Evolutionary conservation across 192 early-diverging fungal species (phyloP), one percentile per base, ranked within the genome.

Genomic region (Helicostylum pulchrum): DNA sequence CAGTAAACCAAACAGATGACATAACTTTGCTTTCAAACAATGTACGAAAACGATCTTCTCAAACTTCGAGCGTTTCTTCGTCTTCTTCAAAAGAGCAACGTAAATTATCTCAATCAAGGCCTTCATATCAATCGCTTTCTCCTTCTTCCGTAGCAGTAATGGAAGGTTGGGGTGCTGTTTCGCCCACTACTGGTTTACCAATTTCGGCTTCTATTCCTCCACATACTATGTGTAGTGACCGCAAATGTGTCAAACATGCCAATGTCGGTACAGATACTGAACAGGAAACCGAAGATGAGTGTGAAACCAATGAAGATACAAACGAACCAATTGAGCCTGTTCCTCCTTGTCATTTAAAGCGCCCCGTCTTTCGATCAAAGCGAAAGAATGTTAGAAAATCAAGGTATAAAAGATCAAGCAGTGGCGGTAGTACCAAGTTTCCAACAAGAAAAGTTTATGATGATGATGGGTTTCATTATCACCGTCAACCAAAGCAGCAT

Each of bases 131-230:
- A 44, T 17, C 46, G 2, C 44, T 47, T 14, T 61, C 56, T 17
- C 57, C 62, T 32, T 52, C 58, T 2, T 65, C 69, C 1, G 45
- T 55, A 8, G 62, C 69, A 9, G 53, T 61, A 2, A 17, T 59
- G 2, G 46, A 71, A 46, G 62, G 49, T 10, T 71, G 62, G 62
- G 56, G 51, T 12, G 51, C 63, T 23, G 49, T 61, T 23, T 64
- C 68, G 7, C 68, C 68, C 5, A 63, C 67, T 1, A 69, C 61
- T 3, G 62, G 55, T 19, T 30, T 61, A 4, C 69, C 69, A 1
- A 65, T 71, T 23, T 34, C 43, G 26, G 8, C 63, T n/a, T 60
- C 62, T 3, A 68, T 68, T 50, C 68, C 68, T 21, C 68, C 68
- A 11, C 61, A 43, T 53, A 31, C 39, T 31, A 11, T 64, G 7